Base-by-base conservation (phyloP, 768 basidiomycete species). In the Calocera viscosa region DNA sequence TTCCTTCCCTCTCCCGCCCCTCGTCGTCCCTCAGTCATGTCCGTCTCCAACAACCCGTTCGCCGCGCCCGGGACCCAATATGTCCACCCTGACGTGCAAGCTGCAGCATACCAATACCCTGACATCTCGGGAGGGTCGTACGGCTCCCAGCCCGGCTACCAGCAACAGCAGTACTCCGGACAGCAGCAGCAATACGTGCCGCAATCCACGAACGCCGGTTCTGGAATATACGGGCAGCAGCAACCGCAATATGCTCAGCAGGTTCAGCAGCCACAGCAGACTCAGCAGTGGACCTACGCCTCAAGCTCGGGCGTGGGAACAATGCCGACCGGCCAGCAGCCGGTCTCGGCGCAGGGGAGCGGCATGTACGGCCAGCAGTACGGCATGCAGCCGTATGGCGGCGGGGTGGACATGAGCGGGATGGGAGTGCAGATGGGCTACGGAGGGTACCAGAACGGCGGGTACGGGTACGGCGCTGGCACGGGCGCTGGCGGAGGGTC, bases 101-200 rank as follows among this genome's bases (percentile, higher is more conserved):
- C 53, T 5, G 53, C 53, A 32, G 53, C 53, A 60, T 60, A 60
- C 53, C 53, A 60, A 30, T 60, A 60, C 26, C 53, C 53, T 8
- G 53, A 60, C 30, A 60, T 60, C 53, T 60, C 53, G 14, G 53
- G 53, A 5, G 30, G 30, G 16, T 26, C 53, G 16, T 60, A 60
- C 24, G 24, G 14, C 30, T 28, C 24, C 24, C 53, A 60, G 53
- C 11, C 24, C 2, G 53, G 14, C 8, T 60, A 60, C 22, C 53
- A 60, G 30, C 53, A 60, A 30, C 53, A 60, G 53, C 53, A 60
- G 30, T 60, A 16, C 30, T 60, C 53, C 10, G 53, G 53, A 5
- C 53, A 60, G 53, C 53, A 60, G 53, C 53, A 60, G 30, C 53
- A 60, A 32, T 60, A 28, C 30, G 8, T 47, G 5, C 26, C 53